Evolutionary conservation across 1,284 basidiomycete genomes (phyloP).

Genomic region (Cryptococcus jaspeensis): DNA sequence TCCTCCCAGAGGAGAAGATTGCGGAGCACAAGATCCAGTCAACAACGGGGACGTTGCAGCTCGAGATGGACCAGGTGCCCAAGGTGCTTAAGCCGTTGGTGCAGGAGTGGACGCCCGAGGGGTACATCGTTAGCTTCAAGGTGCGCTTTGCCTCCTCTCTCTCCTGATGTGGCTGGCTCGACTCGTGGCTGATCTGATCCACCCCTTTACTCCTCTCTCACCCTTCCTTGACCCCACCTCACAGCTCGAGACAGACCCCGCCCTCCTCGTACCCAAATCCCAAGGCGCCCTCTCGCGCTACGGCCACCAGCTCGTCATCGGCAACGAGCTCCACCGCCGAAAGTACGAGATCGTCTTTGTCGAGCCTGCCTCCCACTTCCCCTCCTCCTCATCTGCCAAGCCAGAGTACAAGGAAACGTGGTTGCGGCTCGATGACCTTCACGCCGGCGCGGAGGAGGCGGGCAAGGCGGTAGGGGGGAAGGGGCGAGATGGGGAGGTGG

Average conservation of each 20-base stretch:
- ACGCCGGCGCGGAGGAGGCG: slow-evolving; percentile 20
- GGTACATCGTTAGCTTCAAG: slow-evolving; percentile 96
- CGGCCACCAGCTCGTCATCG: slow-evolving; percentile 96
- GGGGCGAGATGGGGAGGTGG: slow-evolving; percentile 41
- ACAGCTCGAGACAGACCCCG: slow-evolving; percentile 87
- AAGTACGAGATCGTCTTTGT: slow-evolving; percentile 94
- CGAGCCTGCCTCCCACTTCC: slow-evolving; percentile 22
- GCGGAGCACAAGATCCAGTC: slow-evolving; percentile 98
- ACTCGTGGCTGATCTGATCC: not conserved
- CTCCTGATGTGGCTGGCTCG: too few species aligned
- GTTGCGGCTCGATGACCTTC: slow-evolving; percentile 64
- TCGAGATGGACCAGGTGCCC: slow-evolving; percentile 99
- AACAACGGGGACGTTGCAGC: slow-evolving; percentile 82
- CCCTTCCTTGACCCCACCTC: not conserved
- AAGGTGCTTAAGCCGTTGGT: slow-evolving; percentile 92
- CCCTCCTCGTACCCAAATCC: slow-evolving; percentile 86
- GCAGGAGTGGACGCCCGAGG: slow-evolving; percentile 87
- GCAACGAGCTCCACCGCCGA: slow-evolving; percentile 83
- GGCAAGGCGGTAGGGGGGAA: slow-evolving; percentile 14
- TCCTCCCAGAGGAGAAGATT: slow-evolving; percentile 84
- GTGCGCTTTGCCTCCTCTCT: slow-evolving; percentile 53
- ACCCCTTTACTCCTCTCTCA: not conserved
- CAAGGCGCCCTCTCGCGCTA: slow-evolving; percentile 83
- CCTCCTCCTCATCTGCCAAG: not conserved
- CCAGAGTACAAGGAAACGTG: slow-evolving; percentile 63